Conservation (phyloP, 305 asterid species). For the Fraxinus xanthoxyloides region DNA sequence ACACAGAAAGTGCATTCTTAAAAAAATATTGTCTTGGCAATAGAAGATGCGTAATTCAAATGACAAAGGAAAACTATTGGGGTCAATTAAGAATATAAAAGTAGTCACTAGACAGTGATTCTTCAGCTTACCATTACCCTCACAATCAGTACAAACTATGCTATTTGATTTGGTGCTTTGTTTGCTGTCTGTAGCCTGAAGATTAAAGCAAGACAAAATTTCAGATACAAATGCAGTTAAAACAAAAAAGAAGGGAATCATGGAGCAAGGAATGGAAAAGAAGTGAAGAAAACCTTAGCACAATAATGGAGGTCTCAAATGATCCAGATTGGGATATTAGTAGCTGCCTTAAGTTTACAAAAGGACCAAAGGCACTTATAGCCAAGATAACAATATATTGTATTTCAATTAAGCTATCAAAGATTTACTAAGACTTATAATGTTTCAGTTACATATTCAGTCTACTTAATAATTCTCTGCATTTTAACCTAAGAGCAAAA, state of each 20-base stretch:
- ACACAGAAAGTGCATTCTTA: background rate
- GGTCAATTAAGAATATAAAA: background rate
- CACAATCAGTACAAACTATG: constrained; percentile 57
- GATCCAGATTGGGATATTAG: background rate
- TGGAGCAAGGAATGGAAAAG: background rate
- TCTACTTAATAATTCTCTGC: background rate
- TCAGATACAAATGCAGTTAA: background rate
- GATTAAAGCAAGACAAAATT: constrained; percentile 9
- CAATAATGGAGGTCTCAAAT: background rate
- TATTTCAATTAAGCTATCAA: background rate
- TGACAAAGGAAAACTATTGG: background rate
- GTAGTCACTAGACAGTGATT: background rate
- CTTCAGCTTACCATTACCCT: constrained; percentile 59
- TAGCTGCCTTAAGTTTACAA: background rate
- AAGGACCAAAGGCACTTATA: background rate
- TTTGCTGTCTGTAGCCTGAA: constrained; percentile 46
- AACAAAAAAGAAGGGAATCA: background rate
- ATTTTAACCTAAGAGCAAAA: background rate
- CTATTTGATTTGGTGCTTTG: constrained; percentile 34
- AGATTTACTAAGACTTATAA: background rate
- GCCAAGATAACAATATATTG: background rate
- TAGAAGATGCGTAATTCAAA: background rate
- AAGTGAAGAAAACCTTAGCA: background rate
- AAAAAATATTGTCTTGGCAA: background rate
- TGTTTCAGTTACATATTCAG: background rate